phyloP scores from a whole-genome alignment of 2,329 filamentous ascomycete species.

The Kalaharituber pfeilii region DNA sequence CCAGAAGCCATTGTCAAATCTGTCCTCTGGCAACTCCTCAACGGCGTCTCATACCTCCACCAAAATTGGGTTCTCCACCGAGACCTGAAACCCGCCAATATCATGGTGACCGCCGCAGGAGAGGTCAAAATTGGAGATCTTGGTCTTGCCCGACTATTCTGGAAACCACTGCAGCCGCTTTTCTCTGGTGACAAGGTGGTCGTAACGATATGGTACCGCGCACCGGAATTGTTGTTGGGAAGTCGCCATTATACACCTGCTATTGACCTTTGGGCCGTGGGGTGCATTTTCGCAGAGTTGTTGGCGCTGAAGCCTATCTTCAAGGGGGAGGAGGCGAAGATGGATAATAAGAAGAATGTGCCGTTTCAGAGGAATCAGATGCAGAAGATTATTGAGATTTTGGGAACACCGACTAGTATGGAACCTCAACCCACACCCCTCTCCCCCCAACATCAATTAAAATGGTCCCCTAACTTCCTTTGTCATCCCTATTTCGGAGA shows the following conservation, averaged over 20 bases:
- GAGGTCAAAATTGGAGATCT: constrained; percentile 91
- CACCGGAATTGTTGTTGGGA: constrained; percentile 80
- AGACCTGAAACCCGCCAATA: constrained; percentile 94
- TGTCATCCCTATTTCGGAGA: too few relatives aligned
- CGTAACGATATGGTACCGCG: constrained; percentile 97
- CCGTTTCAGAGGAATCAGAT: constrained; percentile 97
- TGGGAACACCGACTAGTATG: constrained; percentile 73
- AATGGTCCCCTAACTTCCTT: background rate
- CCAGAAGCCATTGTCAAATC: constrained; percentile 77
- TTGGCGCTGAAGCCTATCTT: constrained; percentile 84
- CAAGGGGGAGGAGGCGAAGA: constrained; percentile 96
- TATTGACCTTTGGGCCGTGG: constrained; percentile 93
- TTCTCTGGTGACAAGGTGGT: constrained; percentile 96
- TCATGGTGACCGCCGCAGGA: constrained; percentile 84
- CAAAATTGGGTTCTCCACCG: constrained; percentile 94
- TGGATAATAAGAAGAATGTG: constrained; percentile 94
- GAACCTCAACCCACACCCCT: constrained; percentile 7
- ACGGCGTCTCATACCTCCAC: constrained; percentile 87
- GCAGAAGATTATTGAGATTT: constrained; percentile 95
- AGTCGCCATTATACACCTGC: constrained; percentile 93
- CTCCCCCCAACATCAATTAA: background rate
- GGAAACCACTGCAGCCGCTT: constrained; percentile 79
- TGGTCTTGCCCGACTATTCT: constrained; percentile 77
- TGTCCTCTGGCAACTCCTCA: constrained; percentile 88
- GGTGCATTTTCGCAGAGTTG: constrained; percentile 93